Conservation (phyloP, 2,329 filamentous ascomycete species). For the Chrysosphaeria jannelii region DNA sequence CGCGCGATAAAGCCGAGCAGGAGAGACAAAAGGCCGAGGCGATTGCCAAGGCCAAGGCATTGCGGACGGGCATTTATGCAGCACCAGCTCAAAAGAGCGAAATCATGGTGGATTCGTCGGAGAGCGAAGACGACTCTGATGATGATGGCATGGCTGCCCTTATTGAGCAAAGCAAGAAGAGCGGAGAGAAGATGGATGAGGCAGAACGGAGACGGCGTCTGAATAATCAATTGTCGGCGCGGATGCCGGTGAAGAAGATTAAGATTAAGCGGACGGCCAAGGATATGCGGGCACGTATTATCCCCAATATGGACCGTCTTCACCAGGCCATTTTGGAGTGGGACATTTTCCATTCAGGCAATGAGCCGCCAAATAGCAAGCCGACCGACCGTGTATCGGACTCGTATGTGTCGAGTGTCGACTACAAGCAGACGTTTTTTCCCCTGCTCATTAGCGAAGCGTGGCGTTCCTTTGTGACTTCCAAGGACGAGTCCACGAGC, state of each 20-base stretch:
- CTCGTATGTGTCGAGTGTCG: conserved; percentile 41
- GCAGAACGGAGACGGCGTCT: conserved; percentile 18
- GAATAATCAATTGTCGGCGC: conserved; percentile 14
- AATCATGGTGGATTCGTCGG: conserved; percentile 69
- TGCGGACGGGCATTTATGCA: too few relatives aligned
- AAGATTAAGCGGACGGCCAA: conserved; percentile 58
- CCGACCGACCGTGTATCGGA: conserved; percentile 49
- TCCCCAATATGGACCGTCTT: conserved; percentile 60
- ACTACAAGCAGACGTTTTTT: conserved; percentile 74
- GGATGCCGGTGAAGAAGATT: conserved; percentile 55
- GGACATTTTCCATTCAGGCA: conserved; percentile 79
- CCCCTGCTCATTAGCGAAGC: conserved; percentile 76
- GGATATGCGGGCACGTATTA: conserved; percentile 77
- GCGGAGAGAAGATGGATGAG: conserved; percentile 17
- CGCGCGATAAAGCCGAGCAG: conserved; percentile 44
- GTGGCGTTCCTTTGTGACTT: conserved; percentile 78
- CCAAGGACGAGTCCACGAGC: conserved; percentile 58
- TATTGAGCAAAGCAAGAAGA: conserved; percentile 15
- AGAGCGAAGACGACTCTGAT: conserved; percentile 41
- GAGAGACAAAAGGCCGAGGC: conserved; percentile 40
- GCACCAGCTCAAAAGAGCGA: conserved; percentile 46
- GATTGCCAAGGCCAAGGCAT: conserved; percentile 36
- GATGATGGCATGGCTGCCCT: conserved; percentile 21
- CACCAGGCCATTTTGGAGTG: conserved; percentile 72
- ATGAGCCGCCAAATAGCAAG: conserved; percentile 51